Percentiles rank a stretch among this genome's conserved stretches.
Evolutionary conservation across 2,329 filamentous ascomycete species (phyloP).

Genomic region (Claviceps digitariae): DNA sequence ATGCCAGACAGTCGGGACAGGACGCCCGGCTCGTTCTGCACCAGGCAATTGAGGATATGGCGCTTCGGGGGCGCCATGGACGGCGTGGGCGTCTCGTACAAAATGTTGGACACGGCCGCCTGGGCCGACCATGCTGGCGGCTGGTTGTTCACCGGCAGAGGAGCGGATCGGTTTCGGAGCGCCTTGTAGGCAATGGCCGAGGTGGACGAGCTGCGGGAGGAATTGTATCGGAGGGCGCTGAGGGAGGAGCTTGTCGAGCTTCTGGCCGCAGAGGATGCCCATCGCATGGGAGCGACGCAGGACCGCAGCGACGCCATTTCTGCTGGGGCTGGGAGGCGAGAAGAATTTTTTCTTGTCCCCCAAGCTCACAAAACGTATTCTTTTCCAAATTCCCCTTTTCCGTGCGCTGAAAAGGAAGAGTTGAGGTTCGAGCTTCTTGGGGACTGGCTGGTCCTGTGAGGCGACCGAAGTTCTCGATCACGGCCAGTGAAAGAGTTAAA

Average conservation of each 20-base stretch:
- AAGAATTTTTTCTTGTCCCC: not conserved
- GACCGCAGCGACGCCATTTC: conserved; percentile 33
- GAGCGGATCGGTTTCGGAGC: conserved; percentile 76
- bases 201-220: conserved; percentile 57
- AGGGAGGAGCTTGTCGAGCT: conserved; percentile 7
- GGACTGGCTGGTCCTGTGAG: too few species aligned
- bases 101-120: conserved; percentile 91
- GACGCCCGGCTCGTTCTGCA: conserved; percentile 97
- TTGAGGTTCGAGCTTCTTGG: not conserved
- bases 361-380: not conserved
- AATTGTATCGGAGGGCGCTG: conserved; percentile 22
- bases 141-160: conserved; percentile 65
- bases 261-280: conserved; percentile 18
- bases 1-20: conserved; percentile 94
- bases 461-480: not conserved
- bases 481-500: not conserved
- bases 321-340: not conserved
- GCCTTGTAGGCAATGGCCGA: conserved; percentile 96
- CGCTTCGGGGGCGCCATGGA: conserved; percentile 77
- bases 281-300: conserved; percentile 26
- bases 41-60: conserved; percentile 94
- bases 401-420: not conserved
- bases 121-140: conserved; percentile 77
- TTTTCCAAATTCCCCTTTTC: not conserved
- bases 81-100: conserved; percentile 91